Base-by-base conservation (phyloP, 345 rosid genomes). In the Dovyalis caffra region DNA sequence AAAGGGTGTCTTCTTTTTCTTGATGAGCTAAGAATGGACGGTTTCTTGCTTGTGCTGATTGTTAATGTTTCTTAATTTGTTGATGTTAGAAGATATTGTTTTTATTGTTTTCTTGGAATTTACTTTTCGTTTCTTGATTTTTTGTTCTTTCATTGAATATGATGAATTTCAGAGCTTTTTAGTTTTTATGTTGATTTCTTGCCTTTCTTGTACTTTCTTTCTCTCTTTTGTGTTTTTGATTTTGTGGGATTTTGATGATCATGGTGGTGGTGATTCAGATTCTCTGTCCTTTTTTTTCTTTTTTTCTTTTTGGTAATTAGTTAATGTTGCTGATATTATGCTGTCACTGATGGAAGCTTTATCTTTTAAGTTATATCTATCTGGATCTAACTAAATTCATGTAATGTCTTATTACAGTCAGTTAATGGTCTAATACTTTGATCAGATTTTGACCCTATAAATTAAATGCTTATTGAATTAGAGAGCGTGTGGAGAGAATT, bases 331-430 rank as follows among this genome's bases (percentile, higher is more conserved):
- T 66, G 51, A 38, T 66, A 40, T 66, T 66, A 10, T n/a, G 14
- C 6, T n/a, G 51, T 66, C 9, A 26, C 33, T 15, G 69, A 23
- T 66, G 51, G 28, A 66, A 11, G 61, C 61, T 56, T 23, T 9
- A 56, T 9, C 61, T 33, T 40, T 12, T 21, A n/a, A n/a, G n/a
- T n/a, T n/a, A n/a, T n/a, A 66, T 66, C 3, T 38, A 40, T 4
- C 26, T 66, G 49, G 69, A 38, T 66, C 69, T 66, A 23, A 38
- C 49, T 66, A 66, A 38, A 37, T 66, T 66, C 29, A 10, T 66
- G 4, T 64, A 6, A 28, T 14, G 15, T 29, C 69, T 66, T n/a
- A 23, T 21, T 38, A 34, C 21, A 32, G 68, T 65, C 43, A 34
- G 18, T 29, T 7, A n/a, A 21, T 6, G 23, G n/a, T 20, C 37